Evolutionary conservation across 352 stramenopile species (phyloP).

Genomic region (Lagenidium sp.): DNA sequence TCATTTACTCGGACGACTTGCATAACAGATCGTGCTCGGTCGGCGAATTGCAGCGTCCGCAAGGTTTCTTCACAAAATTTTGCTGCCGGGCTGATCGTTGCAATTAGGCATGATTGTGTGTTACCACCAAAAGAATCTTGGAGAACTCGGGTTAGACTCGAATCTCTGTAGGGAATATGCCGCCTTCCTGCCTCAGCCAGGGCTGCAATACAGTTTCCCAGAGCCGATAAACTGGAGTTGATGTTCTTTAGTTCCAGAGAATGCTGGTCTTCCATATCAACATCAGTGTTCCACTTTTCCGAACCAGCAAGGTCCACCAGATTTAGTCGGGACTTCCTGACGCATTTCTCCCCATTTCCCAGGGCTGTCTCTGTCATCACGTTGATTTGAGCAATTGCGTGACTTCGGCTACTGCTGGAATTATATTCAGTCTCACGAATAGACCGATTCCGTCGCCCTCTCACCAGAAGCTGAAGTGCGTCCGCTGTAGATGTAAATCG

Average conservation of each 20-base stretch:
- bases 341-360: conserved; percentile 24
- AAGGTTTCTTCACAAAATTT: conserved; percentile 55
- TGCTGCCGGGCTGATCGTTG: conserved; percentile 41
- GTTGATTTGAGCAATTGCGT: conserved; percentile 89
- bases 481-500: conserved; percentile 27
- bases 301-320: conserved; percentile 73
- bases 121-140: conserved; percentile 78
- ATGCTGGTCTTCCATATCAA: conserved; percentile 61
- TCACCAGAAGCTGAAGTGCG: conserved; percentile 41
- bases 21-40: conserved; percentile 64
- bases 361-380: conserved; percentile 28
- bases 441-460: conserved; percentile 44
- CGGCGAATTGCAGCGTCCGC: conserved; percentile 70
- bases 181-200: conserved; percentile 66
- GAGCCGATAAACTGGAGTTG: conserved; percentile 85
- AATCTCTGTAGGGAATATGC: conserved; percentile 89
- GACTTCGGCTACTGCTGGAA: conserved; percentile 78
- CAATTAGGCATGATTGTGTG: conserved; percentile 62
- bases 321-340: conserved; percentile 50
- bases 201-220: conserved; percentile 89
- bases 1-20: conserved; percentile 68
- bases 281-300: conserved; percentile 78
- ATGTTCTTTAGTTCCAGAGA: conserved; percentile 85
- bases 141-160: conserved; percentile 81
- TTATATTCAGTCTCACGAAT: conserved; percentile 86